These are phyloP conservation scores for Alternaria arborescens DNA, from an alignment of 2,329 filamentous ascomycete species.

Conservation along the genomic window DNA sequence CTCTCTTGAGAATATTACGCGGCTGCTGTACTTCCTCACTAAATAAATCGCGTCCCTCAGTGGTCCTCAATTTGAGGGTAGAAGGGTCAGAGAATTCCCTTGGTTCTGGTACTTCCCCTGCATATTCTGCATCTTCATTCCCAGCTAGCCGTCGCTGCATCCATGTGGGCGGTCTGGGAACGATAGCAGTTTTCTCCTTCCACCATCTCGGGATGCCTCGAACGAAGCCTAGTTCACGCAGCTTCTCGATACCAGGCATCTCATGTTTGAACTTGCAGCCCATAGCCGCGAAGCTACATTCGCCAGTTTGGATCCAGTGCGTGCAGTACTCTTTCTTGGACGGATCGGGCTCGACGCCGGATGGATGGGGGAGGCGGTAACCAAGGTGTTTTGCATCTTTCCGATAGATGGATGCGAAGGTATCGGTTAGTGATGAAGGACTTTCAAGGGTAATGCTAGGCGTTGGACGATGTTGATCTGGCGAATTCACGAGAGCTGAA, in stretches of 20 bases:
- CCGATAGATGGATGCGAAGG: constrained; percentile 37
- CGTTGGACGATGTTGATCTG: neutral
- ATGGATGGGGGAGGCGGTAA: constrained; percentile 43
- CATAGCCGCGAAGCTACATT: constrained; percentile 84
- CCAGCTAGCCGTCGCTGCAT: constrained; percentile 30
- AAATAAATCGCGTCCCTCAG: neutral
- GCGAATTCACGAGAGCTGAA: neutral
- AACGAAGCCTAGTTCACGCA: constrained; percentile 73
- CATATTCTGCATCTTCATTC: constrained; percentile 3
- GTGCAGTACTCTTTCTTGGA: constrained; percentile 79
- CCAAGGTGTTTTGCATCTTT: constrained; percentile 38
- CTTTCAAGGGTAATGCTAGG: neutral
- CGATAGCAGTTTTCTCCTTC: constrained; percentile 56
- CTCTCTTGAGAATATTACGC: neutral
- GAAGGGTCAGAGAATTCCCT: constrained; percentile 21
- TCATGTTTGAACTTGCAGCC: constrained; percentile 91
- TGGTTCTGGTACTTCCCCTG: neutral
- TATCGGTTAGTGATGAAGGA: constrained; percentile 29
- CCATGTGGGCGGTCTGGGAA: constrained; percentile 30
- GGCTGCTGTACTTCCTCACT: neutral
- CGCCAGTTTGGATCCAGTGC: constrained; percentile 86
- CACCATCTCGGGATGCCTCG: constrained; percentile 64
- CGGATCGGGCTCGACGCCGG: constrained; percentile 51
- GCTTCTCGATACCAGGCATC: constrained; percentile 78
- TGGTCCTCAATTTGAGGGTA: neutral